phyloP scores from a whole-genome alignment of 352 stramenopile genomes.

The Globisporangium lucens region DNA sequence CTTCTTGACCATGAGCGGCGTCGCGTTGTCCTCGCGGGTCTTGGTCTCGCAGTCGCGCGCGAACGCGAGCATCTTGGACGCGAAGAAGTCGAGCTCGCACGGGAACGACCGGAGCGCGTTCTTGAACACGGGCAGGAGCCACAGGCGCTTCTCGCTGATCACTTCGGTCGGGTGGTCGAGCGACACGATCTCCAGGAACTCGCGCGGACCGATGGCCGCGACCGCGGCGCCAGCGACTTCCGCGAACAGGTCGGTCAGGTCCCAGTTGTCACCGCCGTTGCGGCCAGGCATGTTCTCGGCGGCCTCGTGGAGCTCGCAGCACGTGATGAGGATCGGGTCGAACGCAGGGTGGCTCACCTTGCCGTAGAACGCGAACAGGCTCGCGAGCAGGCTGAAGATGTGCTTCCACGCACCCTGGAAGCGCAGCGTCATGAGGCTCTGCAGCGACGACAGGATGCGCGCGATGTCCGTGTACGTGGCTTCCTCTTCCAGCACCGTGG shows the following conservation, averaged over 20 bases:
- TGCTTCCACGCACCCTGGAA: conserved; percentile 82
- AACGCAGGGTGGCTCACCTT: conserved; percentile 49
- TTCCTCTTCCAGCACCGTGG: conserved; percentile 50
- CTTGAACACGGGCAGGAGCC: conserved; percentile 80
- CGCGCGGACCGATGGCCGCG: conserved; percentile 55
- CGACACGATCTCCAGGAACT: conserved; percentile 73
- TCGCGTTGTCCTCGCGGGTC: conserved; percentile 59
- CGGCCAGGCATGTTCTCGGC: conserved; percentile 60
- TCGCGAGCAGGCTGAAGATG: conserved; percentile 68
- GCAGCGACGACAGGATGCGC: conserved; percentile 69
- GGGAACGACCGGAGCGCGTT: conserved; percentile 52
- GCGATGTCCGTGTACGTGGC: conserved; percentile 55
- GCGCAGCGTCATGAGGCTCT: conserved; percentile 79
- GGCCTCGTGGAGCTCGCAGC: conserved; percentile 78
- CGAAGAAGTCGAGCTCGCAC: conserved; percentile 74
- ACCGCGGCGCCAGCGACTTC: conserved; percentile 64
- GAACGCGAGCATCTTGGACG: conserved; percentile 60
- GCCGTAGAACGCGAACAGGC: conserved; percentile 76
- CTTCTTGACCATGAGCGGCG: conserved; percentile 68
- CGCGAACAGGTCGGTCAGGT: conserved; percentile 57
- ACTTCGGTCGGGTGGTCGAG: conserved; percentile 70
- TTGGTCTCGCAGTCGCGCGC: conserved; percentile 71
- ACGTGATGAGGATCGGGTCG: conserved; percentile 65
- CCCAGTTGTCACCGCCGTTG: conserved; percentile 27
- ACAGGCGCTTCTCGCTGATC: conserved; percentile 70